A percentile compares a stretch with the other conserved stretches of the same genome.
Conservation (phyloP, 768 basidiomycete species). For the Phallus indusiatus region DNA sequence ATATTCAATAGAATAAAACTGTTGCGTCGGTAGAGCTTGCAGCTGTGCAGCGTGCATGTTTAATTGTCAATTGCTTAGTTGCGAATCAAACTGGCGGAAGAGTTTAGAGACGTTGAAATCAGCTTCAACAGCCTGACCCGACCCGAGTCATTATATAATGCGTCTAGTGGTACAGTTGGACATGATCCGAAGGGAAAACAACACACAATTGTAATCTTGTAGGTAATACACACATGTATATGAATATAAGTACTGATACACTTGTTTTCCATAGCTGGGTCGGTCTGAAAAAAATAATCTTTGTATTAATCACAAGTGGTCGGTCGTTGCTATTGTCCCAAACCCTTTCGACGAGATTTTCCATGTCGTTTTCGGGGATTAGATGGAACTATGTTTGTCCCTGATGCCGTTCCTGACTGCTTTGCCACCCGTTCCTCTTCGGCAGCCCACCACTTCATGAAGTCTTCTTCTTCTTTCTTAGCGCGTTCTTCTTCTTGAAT, state of each 20-base stretch:
- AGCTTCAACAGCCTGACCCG: too few species aligned
- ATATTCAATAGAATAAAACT: conserved; percentile 81
- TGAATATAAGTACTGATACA: background rate
- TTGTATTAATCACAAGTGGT: background rate
- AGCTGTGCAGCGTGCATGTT: background rate
- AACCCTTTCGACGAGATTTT: background rate
- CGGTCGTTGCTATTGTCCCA: background rate
- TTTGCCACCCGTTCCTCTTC: conserved; percentile 66
- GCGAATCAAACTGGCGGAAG: too few species aligned
- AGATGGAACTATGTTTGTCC: background rate
- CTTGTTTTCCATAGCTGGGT: background rate
- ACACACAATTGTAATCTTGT: too few species aligned
- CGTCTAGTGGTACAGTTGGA: too few species aligned
- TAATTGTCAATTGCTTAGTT: too few species aligned
- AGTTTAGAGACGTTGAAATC: too few species aligned
- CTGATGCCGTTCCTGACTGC: conserved; percentile 29
- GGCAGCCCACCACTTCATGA: conserved; percentile 81
- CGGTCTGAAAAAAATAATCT: background rate
- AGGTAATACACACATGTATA: too few species aligned
- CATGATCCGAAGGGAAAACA: too few species aligned
- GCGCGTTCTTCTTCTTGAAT: conserved; percentile 81
- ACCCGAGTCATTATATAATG: too few species aligned
- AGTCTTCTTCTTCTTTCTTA: conserved; percentile 62
- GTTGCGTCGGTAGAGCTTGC: conserved; percentile 40
- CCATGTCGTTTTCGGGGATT: background rate